Percentiles rank a stretch among this genome's conserved stretches.
phyloP scores from a whole-genome alignment of 192 early-diverging fungal species.

The Dissophora globulifera region DNA sequence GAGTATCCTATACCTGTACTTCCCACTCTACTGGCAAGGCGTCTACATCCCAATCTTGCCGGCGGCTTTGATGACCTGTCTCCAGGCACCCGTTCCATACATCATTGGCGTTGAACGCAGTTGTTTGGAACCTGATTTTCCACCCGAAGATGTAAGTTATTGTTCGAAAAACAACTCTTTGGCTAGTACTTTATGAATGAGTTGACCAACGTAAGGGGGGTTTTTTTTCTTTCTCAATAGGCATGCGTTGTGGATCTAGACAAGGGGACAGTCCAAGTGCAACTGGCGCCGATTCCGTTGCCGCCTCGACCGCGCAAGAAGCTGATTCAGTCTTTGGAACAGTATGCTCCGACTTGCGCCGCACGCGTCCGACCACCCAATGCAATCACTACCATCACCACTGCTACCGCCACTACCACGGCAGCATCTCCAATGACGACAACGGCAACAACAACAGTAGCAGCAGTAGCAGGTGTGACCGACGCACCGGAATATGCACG shows the following conservation, averaged over 20 bases:
- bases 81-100: constrained; percentile 83
- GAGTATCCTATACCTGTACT: constrained; percentile 70
- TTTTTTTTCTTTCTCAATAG: no score
- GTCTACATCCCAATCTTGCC: constrained; percentile 85
- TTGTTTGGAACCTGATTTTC: constrained; percentile 64
- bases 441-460: no score
- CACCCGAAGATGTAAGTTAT: constrained; percentile 71
- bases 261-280: constrained; percentile 66
- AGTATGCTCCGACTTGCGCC: constrained; percentile 54
- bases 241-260: constrained; percentile 77
- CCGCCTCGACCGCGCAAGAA: constrained; percentile 74
- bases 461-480: no score
- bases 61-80: constrained; percentile 63
- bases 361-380: constrained; percentile 11
- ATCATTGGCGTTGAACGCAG: constrained; percentile 75
- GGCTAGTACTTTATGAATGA: no score
- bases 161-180: background rate
- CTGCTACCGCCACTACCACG: background rate
- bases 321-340: constrained; percentile 66
- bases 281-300: constrained; percentile 54
- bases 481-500: no score
- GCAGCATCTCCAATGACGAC: no score
- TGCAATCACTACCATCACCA: background rate
- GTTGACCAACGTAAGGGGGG: no score
- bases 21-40: constrained; percentile 82